These are phyloP conservation scores for Schizothecium vesticola DNA, from an alignment of 495 filamentous ascomycete genomes.

Conservation along the genomic window DNA sequence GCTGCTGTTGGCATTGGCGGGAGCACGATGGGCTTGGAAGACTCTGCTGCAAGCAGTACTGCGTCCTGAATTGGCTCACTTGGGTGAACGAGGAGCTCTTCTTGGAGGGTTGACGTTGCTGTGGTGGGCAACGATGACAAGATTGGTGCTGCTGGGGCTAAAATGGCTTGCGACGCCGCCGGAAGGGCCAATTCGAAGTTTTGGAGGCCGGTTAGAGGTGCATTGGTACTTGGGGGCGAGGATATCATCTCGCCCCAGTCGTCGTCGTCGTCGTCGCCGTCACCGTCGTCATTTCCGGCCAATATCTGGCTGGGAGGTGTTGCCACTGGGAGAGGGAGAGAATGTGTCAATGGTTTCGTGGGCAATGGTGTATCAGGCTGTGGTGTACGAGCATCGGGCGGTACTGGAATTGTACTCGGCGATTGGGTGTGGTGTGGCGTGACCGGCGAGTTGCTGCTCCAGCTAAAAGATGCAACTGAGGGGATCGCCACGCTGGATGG, in stretches of 20 bases:
- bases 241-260: constrained; percentile 54
- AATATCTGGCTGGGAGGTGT: background rate
- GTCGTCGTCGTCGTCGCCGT: constrained; percentile 46
- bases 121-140: background rate
- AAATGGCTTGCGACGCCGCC: background rate
- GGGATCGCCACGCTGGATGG: constrained; percentile 15
- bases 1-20: background rate
- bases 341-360: background rate
- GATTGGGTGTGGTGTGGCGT: background rate
- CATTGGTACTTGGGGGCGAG: constrained; percentile 32
- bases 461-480: constrained; percentile 32
- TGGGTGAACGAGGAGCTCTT: background rate
- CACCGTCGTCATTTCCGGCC: constrained; percentile 22
- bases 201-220: constrained; percentile 5
- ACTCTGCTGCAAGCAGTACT: background rate
- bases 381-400: background rate
- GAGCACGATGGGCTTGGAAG: background rate
- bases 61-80: background rate
- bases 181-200: constrained; percentile 10
- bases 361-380: background rate
- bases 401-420: background rate
- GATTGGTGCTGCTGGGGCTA: background rate
- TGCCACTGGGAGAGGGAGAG: background rate
- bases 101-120: background rate
- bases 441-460: constrained; percentile 26